Evolutionary conservation across 345 rosid species (phyloP), one percentile per base, ranked within the genome.

Genomic region (Camelina sativa): DNA sequence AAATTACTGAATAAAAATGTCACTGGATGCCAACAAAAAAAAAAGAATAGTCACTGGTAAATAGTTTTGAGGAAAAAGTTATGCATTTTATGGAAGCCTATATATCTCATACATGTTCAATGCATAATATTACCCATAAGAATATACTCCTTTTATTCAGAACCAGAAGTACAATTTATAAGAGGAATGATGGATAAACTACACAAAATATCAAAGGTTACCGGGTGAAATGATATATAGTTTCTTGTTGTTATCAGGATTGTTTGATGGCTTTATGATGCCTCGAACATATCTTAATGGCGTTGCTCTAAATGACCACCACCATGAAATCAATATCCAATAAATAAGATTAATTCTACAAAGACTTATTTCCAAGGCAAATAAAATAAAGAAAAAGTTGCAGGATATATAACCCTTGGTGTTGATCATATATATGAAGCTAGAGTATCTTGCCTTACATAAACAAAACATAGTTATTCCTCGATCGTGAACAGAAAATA

Each of bases 201-300:
- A 46, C 9, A 46, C 51, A 46, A 46, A 6, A 46, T 46, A 7
- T 46, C 3, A 19, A 46, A 3, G 19, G 20, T n/a, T 46, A 46
- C 2, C 7, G 50, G 16, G 51, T 46, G 16, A 46, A 46, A 6
- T 6, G 19, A 34, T 34, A 34, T 28, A 28, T 25, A 54, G 11
- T 25, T 54, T 28, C 12, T 28, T 34, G 9, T 8, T 2, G n/a
- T n/a, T n/a, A n/a, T n/a, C n/a, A n/a, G n/a, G n/a, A n/a, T n/a
- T n/a, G n/a, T n/a, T n/a, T n/a, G 25, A 10, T 59, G 25, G 44
- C 13, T 59, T 59, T 35, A 59, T 7, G 63, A 58, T 34, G 46
- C 37, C 7, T 35, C 15, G 46, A 35, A 59, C 6, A 28, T 7
- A 56, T 56, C 11, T 56, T 56, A 11, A 35, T 40, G 22, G 13